A percentile compares a stretch with the other conserved stretches of the same genome.
phyloP scores from a whole-genome alignment of 2,329 filamentous ascomycete species.

The Cercospora sp. region DNA sequence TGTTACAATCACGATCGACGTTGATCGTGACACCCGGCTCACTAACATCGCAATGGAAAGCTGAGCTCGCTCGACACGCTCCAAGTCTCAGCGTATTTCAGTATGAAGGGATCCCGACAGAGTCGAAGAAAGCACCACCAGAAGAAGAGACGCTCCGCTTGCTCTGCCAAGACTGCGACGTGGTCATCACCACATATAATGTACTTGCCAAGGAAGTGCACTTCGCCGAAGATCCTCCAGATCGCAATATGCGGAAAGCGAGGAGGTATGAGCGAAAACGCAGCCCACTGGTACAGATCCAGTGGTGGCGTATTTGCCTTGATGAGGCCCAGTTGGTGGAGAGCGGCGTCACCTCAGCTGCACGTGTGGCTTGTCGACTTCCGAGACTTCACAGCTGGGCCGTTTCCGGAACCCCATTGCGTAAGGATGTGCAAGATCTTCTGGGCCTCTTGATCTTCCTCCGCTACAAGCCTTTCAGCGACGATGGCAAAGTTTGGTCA shows the following conservation, averaged over 20 bases:
- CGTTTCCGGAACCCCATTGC: conserved; percentile 85
- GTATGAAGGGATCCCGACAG: conserved; percentile 54
- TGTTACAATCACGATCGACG: conserved; percentile 57
- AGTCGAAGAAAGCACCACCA: conserved; percentile 35
- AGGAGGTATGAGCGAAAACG: conserved; percentile 58
- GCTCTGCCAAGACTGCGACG: conserved; percentile 52
- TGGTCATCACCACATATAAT: conserved; percentile 64
- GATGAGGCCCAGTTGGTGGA: conserved; percentile 91
- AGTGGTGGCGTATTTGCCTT: conserved; percentile 80
- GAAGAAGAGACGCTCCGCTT: conserved; percentile 48
- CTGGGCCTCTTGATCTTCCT: conserved; percentile 81
- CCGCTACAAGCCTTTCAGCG: conserved; percentile 72
- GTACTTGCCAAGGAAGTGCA: conserved; percentile 79
- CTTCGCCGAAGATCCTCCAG: conserved; percentile 68
- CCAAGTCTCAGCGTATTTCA: conserved; percentile 57
- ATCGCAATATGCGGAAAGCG: conserved; percentile 63
- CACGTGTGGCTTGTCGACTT: conserved; percentile 74
- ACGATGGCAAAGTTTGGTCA: conserved; percentile 65
- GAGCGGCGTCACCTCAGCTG: conserved; percentile 79
- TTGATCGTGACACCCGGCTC: conserved; percentile 63
- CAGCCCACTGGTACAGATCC: conserved; percentile 76
- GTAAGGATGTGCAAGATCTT: conserved; percentile 75
- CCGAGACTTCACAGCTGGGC: conserved; percentile 88
- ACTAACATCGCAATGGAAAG: conserved; percentile 64
- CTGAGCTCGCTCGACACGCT: conserved; percentile 59